A percentile compares a stretch with the other conserved stretches of the same genome.
These are phyloP conservation scores for Calonectria pseudoturangicola DNA, from an alignment of 2,329 filamentous ascomycete genomes.

Conservation along the genomic window DNA sequence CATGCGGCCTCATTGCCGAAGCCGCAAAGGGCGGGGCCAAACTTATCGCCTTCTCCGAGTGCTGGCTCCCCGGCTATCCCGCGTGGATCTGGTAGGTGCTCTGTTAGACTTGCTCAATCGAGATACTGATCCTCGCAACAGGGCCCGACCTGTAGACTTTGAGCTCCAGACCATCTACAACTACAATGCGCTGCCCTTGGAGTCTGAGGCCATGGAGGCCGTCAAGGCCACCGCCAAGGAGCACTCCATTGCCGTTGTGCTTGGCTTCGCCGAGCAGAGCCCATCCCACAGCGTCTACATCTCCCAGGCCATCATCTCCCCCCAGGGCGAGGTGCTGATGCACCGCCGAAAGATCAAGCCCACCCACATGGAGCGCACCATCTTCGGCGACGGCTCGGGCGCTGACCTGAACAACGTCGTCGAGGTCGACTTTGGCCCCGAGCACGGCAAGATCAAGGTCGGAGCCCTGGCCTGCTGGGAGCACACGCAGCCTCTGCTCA, in stretches of 20 bases:
- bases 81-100: constrained; percentile 61
- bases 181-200: constrained; percentile 63
- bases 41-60: constrained; percentile 73
- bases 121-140: constrained; percentile 55
- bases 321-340: constrained; percentile 62
- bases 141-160: constrained; percentile 51
- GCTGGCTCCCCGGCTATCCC: constrained; percentile 73
- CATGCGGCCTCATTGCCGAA: constrained; percentile 50
- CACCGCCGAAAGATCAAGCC: constrained; percentile 71
- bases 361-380: constrained; percentile 70
- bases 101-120: neutral
- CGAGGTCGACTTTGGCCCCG: constrained; percentile 59
- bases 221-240: constrained; percentile 59
- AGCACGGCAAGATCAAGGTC: constrained; percentile 58
- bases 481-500: constrained; percentile 69
- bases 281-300: constrained; percentile 63
- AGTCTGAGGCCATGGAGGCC: constrained; percentile 63
- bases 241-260: constrained; percentile 62
- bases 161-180: constrained; percentile 58
- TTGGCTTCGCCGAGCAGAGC: constrained; percentile 66
- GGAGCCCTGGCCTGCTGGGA: constrained; percentile 71
- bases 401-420: constrained; percentile 63
- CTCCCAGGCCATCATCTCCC: constrained; percentile 65
- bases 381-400: constrained; percentile 68
- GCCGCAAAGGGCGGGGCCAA: constrained; percentile 67